Evolutionary conservation across 768 basidiomycete species (phyloP).

Genomic region (Cystobasidium ongulense): DNA sequence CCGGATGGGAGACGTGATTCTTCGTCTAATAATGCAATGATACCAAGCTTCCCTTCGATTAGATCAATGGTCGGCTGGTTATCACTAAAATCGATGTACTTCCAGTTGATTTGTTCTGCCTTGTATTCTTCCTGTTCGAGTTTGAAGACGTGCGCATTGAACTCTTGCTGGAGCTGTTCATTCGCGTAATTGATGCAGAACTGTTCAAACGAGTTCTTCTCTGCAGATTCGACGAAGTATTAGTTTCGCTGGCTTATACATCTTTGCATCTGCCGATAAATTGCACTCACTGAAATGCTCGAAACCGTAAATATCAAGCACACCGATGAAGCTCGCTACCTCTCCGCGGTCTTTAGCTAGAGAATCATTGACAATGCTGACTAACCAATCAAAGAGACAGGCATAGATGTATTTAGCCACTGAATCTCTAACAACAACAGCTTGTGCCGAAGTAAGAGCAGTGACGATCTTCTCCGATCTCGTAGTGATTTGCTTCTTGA

Average conservation of each 20-base stretch:
- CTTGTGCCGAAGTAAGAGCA: constrained; percentile 72
- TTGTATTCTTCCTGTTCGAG: constrained; percentile 99
- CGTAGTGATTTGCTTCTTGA: constrained; percentile 94
- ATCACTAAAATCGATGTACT: constrained; percentile 91
- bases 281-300: constrained; percentile 32
- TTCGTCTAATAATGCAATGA: constrained; percentile 88
- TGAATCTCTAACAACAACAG: constrained; percentile 86
- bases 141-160: constrained; percentile 98
- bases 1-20: constrained; percentile 93
- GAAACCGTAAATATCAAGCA: constrained; percentile 80
- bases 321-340: constrained; percentile 88
- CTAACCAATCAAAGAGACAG: constrained; percentile 96
- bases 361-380: constrained; percentile 93
- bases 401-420: constrained; percentile 99
- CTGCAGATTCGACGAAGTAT: constrained; percentile 14
- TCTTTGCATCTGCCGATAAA: not conserved
- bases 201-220: constrained; percentile 59
- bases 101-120: constrained; percentile 98
- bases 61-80: constrained; percentile 98
- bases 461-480: constrained; percentile 93
- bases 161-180: constrained; percentile 97
- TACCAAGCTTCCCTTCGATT: constrained; percentile 93
- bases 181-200: constrained; percentile 99
- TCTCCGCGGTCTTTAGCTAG: constrained; percentile 85
- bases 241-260: not conserved